Evolutionary conservation across 176 grass and related monocot genomes (phyloP).

Genomic region (Cenchrus americanus): DNA sequence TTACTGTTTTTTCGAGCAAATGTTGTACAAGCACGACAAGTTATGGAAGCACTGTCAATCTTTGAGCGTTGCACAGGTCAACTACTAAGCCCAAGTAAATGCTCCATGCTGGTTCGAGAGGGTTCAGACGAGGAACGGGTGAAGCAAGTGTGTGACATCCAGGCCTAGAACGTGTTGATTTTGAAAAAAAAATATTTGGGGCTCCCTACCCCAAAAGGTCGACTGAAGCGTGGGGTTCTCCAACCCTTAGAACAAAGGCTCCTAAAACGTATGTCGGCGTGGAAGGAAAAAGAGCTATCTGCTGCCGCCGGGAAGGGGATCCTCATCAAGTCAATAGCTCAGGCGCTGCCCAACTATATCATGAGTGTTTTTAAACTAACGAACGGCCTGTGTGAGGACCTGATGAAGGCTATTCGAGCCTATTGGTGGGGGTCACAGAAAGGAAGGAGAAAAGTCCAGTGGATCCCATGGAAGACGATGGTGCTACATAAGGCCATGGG

Average conservation of each 20-base stretch:
- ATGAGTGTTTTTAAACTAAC: neutral
- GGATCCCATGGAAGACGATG: no score
- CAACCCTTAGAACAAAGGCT: neutral
- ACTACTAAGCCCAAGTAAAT: neutral
- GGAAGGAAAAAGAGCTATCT: neutral
- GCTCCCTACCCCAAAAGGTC: no score
- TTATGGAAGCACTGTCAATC: no score
- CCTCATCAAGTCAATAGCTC: neutral
- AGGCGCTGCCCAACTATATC: neutral
- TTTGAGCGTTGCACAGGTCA: neutral
- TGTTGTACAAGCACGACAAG: no score
- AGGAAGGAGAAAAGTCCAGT: no score
- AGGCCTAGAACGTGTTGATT: no score
- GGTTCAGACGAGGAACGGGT: neutral
- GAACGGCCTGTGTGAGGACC: fast-evolving
- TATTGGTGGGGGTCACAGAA: neutral
- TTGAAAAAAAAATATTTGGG: no score
- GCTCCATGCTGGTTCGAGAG: neutral
- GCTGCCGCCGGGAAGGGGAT: neutral
- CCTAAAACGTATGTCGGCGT: neutral
- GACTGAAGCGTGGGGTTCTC: neutral
- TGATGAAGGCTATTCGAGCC: neutral
- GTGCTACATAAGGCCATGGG: no score
- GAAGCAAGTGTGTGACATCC: no score
- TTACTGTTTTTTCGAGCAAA: no score